A percentile compares a stretch with the other conserved stretches of the same genome.
phyloP scores from a whole-genome alignment of 129 eudicot species.

The Artemisia tridentata region DNA sequence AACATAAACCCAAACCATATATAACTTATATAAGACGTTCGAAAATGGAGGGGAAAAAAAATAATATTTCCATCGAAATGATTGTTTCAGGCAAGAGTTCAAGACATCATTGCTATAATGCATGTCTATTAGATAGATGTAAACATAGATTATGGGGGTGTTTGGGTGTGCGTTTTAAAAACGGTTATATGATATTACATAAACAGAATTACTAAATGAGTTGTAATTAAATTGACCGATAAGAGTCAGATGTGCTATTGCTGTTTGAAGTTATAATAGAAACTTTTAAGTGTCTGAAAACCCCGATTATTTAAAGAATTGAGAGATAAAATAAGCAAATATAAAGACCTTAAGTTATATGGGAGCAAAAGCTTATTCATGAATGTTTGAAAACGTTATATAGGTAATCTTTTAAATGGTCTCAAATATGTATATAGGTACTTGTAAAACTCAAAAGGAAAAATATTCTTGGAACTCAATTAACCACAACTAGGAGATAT shows the following conservation, averaged over 20 bases:
- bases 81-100: not conserved
- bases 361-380: not conserved
- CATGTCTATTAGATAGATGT: not conserved
- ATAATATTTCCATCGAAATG: no score
- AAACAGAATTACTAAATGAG: not conserved
- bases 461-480: not conserved
- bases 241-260: not conserved
- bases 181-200: not conserved
- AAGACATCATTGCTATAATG: conserved; percentile 10
- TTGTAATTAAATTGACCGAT: not conserved
- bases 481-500: not conserved
- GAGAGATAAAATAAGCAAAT: not conserved
- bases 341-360: not conserved
- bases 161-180: not conserved
- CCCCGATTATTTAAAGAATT: not conserved
- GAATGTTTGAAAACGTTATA: conserved; percentile 2
- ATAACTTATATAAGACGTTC: no score
- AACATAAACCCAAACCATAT: no score
- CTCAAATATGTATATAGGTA: no score
- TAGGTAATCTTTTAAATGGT: not conserved
- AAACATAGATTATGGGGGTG: conserved; percentile 5
- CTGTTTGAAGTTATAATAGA: not conserved
- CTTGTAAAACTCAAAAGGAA: no score
- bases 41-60: no score
- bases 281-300: conserved; percentile 1